Evolutionary conservation across 352 stramenopile species (phyloP).

Genomic region (Thraustochytrium sp.): DNA sequence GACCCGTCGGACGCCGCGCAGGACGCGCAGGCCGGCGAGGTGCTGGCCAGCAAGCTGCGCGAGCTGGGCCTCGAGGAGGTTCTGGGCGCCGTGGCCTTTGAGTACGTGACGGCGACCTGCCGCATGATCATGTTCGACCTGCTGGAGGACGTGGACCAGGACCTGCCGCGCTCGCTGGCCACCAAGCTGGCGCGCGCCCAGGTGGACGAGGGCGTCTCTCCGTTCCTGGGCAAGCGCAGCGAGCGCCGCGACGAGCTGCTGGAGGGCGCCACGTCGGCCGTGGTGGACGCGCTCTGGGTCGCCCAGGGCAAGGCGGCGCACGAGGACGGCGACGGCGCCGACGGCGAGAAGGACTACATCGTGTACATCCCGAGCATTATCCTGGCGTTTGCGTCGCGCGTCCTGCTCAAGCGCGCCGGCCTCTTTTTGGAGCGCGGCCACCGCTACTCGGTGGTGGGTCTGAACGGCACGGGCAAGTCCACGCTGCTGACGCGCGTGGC

Average conservation of each 20-base stretch:
- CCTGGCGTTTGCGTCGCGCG: slow-evolving; percentile 96
- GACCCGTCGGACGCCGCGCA: neutral
- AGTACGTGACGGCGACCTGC: neutral
- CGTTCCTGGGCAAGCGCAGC: neutral
- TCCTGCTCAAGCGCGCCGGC: slow-evolving; percentile 94
- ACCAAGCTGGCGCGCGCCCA: neutral
- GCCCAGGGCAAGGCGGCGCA: slow-evolving; percentile 18
- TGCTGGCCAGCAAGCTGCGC: neutral
- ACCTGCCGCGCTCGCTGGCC: slow-evolving; percentile 8
- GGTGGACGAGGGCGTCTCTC: neutral
- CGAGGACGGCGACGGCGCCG: neutral
- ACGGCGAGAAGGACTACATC: slow-evolving; percentile 42
- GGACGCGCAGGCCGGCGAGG: neutral
- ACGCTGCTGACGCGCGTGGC: slow-evolving; percentile 94
- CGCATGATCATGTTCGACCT: slow-evolving; percentile 36
- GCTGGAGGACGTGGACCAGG: slow-evolving; percentile 29
- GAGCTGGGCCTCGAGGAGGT: neutral
- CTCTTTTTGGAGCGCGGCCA: slow-evolving; percentile 92
- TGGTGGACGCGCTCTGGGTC: slow-evolving; percentile 8
- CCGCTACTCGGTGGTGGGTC: slow-evolving; percentile 92
- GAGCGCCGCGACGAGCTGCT: neutral
- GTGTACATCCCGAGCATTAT: slow-evolving; percentile 70
- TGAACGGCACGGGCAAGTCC: slow-evolving; percentile 94
- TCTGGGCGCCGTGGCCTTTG: neutral
- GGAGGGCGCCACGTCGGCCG: neutral